Evolutionary conservation across 1,284 basidiomycete genomes (phyloP), one percentile per base, ranked within the genome.

Genomic region (Puccinia triticina): DNA sequence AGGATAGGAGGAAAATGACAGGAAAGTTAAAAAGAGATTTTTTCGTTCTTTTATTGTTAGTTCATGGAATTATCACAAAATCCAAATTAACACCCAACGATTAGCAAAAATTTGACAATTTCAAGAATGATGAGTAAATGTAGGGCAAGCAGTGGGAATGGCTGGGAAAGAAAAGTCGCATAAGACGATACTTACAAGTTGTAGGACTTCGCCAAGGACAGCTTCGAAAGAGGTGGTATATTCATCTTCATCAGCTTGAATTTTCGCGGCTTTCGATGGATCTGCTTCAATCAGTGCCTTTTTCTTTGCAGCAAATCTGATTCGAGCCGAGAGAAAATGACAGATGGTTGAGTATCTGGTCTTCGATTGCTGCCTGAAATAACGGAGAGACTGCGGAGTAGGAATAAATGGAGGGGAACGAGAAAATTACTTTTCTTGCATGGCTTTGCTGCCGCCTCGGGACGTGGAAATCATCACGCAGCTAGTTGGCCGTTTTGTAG

Each of bases 401-500:
- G n/a, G 37, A 37, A 26, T 43, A 29, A 37, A 12, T 12, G 53
- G 29, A 55, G 34, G n/a, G 53, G 53, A 40, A 81, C 11, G 43
- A 1, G 8, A 64, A 50, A 40, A 29, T 64, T 29, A 82, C 80
- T 69, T 82, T 40, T 82, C 75, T 72, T 82, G 55, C 26, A 72
- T 73, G 21, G 80, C 72, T 34, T 46, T 72, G 66, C 80, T 82
- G 12, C 80, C 80, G 23, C 72, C 80, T 57, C 85, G 86, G 26
- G 84, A 84, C 18, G 85, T 86, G 53, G 87, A 85, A 83, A 99
- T 90, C 92, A 99, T 94, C 18, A 99, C 95, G 88, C 95, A 98
- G 85, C 94, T 96, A 67, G 97, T 99, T 59, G 97, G 96, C 85
- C 97, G 92, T 89, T 99, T 99, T 73, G 97, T 99, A 77, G 94